Percentiles rank a stretch among this genome's conserved stretches.
These are phyloP conservation scores for Polygonum aviculare DNA, from an alignment of 148 eudicot species.

Conservation along the genomic window DNA sequence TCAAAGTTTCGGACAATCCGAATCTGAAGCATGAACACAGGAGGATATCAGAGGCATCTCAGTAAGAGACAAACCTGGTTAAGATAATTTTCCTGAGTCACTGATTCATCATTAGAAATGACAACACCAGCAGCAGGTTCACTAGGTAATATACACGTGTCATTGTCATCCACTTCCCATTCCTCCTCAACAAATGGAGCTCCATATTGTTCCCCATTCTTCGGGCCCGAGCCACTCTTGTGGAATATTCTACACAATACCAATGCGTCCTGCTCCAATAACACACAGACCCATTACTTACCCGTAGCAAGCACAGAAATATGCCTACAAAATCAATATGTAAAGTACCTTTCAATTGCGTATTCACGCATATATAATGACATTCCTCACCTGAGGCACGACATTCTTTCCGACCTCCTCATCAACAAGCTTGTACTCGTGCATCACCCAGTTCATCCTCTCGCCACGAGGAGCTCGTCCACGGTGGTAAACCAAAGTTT, in stretches of 20 bases:
- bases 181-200: constrained; percentile 88
- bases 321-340: not conserved
- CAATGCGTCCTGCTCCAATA: constrained; percentile 58
- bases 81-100: constrained; percentile 45
- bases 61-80: constrained; percentile 42
- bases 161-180: constrained; percentile 57
- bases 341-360: not conserved
- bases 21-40: not conserved
- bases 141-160: constrained; percentile 15
- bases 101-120: constrained; percentile 7
- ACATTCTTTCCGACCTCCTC: constrained; percentile 57
- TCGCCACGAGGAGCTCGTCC: constrained; percentile 91
- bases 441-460: constrained; percentile 97
- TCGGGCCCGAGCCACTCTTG: constrained; percentile 94
- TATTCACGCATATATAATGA: not conserved
- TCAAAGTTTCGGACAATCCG: not conserved
- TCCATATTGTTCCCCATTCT: constrained; percentile 90
- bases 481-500: constrained; percentile 79
- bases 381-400: constrained; percentile 45
- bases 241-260: constrained; percentile 88
- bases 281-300: not conserved
- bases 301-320: constrained; percentile 1
- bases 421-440: constrained; percentile 74
- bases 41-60: not conserved
- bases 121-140: constrained; percentile 22